Conservation (phyloP, 208 protist genomes). For the Acanthamoeba sp. region DNA sequence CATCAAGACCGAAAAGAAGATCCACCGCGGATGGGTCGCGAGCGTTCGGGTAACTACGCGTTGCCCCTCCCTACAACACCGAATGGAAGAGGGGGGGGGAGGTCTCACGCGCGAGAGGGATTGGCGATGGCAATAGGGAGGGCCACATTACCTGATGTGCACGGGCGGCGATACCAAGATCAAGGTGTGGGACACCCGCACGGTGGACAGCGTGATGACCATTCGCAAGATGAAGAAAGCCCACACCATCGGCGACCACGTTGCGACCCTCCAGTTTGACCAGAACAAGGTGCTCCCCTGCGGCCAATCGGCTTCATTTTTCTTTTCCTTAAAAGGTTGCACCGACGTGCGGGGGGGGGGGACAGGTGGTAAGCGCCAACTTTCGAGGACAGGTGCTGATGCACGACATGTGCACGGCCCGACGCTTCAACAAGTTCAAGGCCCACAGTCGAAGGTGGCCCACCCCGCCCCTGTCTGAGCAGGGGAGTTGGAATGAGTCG, state of each 20-base stretch:
- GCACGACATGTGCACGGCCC: slow-evolving; percentile 40
- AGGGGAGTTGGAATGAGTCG: no score
- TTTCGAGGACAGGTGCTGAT: background rate
- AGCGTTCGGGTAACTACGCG: background rate
- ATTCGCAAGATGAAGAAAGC: slow-evolving; percentile 54
- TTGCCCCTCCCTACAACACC: background rate
- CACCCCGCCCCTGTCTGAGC: background rate
- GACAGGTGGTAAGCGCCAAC: slow-evolving; percentile 19
- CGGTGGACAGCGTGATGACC: slow-evolving; percentile 10
- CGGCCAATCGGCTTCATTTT: no score
- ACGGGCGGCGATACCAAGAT: slow-evolving; percentile 61
- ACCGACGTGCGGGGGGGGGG: background rate
- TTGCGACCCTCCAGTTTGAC: slow-evolving; percentile 27
- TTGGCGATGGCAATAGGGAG: background rate
- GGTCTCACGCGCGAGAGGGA: no score
- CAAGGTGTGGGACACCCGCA: slow-evolving; percentile 64
- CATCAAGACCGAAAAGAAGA: slow-evolving; percentile 50
- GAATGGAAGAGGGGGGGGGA: no score
- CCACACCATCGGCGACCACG: background rate
- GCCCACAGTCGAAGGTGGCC: slow-evolving; percentile 1
- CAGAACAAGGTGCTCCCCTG: slow-evolving; percentile 58
- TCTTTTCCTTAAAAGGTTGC: background rate
- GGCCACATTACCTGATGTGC: slow-evolving; percentile 47
- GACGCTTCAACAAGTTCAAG: slow-evolving; percentile 32
- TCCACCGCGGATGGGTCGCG: slow-evolving; percentile 28